Evolutionary conservation across 352 stramenopile species (phyloP).

Genomic region (Pythium guiyangense): DNA sequence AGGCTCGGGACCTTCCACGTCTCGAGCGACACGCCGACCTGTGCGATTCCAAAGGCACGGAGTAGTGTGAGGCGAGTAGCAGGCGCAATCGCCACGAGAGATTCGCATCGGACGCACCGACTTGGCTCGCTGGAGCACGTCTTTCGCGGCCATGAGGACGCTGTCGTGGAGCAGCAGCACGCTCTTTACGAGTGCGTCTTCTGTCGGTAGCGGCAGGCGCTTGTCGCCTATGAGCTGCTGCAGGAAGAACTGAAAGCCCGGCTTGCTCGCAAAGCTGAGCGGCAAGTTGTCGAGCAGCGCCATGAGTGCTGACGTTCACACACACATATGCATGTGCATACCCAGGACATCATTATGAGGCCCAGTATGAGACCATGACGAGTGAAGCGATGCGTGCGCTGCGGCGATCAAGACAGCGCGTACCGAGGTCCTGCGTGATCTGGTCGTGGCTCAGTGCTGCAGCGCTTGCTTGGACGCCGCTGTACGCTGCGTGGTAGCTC

Average conservation of each 20-base stretch:
- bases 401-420: background rate
- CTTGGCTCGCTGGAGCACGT: conserved; percentile 48
- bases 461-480: conserved; percentile 14
- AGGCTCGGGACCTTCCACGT: conserved; percentile 44
- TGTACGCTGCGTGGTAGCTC: conserved; percentile 15
- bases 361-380: background rate
- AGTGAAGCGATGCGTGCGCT: background rate
- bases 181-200: conserved; percentile 55
- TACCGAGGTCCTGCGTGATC: conserved; percentile 61
- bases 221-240: conserved; percentile 67
- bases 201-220: conserved; percentile 45
- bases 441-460: conserved; percentile 45
- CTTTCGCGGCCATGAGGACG: conserved; percentile 64
- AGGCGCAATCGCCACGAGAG: no score
- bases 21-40: conserved; percentile 66
- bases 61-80: no score
- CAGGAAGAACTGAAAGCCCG: conserved; percentile 69
- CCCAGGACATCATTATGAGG: background rate
- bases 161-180: conserved; percentile 69
- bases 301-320: conserved; percentile 38
- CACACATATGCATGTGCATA: no score
- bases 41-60: no score
- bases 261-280: conserved; percentile 46
- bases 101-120: conserved; percentile 22
- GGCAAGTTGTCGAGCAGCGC: conserved; percentile 72